Base-by-base conservation (phyloP, 805 yeast genomes). In the Kuraishia capsulata region DNA sequence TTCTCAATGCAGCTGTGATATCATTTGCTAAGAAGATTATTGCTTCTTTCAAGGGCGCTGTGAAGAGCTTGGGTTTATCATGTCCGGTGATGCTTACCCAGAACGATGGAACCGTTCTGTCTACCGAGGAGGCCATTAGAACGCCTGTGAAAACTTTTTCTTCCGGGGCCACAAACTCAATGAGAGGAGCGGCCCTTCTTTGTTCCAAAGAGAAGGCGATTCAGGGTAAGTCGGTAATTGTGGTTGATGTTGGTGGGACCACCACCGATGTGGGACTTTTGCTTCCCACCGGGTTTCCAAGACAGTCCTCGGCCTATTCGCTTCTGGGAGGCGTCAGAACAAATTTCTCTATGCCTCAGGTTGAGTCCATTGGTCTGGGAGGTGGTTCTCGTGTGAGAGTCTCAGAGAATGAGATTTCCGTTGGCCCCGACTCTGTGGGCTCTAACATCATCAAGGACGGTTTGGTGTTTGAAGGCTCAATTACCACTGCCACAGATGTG, bases 161-260 rank as follows among this genome's bases (percentile, higher is more conserved):
- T 3, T 67, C 73, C 9, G 74, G 75, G 33, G 67, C 73, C 3
- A 69, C 72, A 8, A 66, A 67, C 42, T 65, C 70, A 6, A 65
- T 67, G 66, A 48, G 69, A 44, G 71, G 71, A 32, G 74, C 75
- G 2, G 59, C 71, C 0, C 62, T 65, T 42, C 48, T 69, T 10
- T 62, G 67, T 40, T 35, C 57, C 36, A 36, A 49, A 20, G 46
- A 45, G 13, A 30, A 39, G n/a, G 39, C 42, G 6, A 39, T 44
- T 4, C 16, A 21, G 16, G 59, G 56, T 11, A 40, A 49, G 26
- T 45, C 48, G 28, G 54, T 59, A 11, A 46, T 66, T 33, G 71
- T 69, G n/a, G 61, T 61, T 28, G 76, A 69, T 47, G 62, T 69
- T 30, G 76, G 76, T n/a, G 76, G 75, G 8, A 69, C 76, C 9